phyloP scores from a whole-genome alignment of 2,329 filamentous ascomycete species.

The Graphilbum sp. region DNA sequence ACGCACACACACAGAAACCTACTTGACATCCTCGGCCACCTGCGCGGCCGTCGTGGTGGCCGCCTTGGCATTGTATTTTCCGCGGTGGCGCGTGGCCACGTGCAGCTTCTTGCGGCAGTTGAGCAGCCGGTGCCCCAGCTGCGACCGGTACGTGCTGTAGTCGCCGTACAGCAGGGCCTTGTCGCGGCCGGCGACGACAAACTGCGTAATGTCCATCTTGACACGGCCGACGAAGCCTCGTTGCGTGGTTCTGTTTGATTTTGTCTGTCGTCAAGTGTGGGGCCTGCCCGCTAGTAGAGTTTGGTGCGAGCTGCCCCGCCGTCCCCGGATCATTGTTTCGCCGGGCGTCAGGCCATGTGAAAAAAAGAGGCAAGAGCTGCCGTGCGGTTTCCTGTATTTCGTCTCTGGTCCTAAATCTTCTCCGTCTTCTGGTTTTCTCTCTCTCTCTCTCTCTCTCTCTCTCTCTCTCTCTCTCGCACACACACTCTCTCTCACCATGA shows the following conservation, averaged over 20 bases:
- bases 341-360: too few species aligned
- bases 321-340: too few species aligned
- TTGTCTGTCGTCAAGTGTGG: too few species aligned
- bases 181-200: conserved; percentile 63
- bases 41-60: conserved; percentile 56
- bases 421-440: background rate
- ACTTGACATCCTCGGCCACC: conserved; percentile 62
- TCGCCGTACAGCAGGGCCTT: conserved; percentile 77
- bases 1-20: too few species aligned
- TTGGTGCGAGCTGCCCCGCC: too few species aligned
- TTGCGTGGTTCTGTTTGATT: too few species aligned
- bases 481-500: background rate
- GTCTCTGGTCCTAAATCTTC: too few species aligned
- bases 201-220: conserved; percentile 78
- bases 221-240: too few species aligned
- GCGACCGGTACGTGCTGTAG: conserved; percentile 68
- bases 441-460: background rate
- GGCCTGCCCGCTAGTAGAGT: too few species aligned
- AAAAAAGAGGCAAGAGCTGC: too few species aligned
- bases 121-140: conserved; percentile 66
- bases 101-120: conserved; percentile 74
- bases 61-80: conserved; percentile 60
- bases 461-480: background rate
- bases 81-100: conserved; percentile 67
- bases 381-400: too few species aligned